Conservation (phyloP, 78 protist species). For the Emiliania huxleyi region DNA sequence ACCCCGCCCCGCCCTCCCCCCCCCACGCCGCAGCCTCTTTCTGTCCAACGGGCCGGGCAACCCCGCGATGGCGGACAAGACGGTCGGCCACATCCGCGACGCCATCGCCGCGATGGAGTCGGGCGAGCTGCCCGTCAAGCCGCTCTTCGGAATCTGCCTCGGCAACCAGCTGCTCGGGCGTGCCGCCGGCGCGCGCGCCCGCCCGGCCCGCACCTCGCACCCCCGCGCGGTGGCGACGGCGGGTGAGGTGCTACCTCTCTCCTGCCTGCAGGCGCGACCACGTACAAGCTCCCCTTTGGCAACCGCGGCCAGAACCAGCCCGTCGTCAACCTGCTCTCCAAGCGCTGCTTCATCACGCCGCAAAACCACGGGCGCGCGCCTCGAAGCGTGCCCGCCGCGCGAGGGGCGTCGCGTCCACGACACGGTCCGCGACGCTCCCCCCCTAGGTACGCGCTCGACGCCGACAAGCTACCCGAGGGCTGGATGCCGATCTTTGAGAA, state of each 20-base stretch:
- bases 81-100: conserved; percentile 71
- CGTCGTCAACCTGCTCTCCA: conserved; percentile 62
- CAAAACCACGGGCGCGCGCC: conserved; percentile 96
- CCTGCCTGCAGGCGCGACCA: background rate
- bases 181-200: conserved; percentile 93
- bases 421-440: too few species aligned
- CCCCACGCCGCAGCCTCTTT: too few species aligned
- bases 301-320: conserved; percentile 97
- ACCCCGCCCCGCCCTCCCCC: too few species aligned
- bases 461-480: conserved; percentile 64
- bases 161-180: conserved; percentile 89
- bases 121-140: conserved; percentile 13
- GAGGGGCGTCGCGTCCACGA: too few species aligned
- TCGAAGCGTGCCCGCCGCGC: too few species aligned
- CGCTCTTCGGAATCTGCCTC: conserved; percentile 90
- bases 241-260: background rate
- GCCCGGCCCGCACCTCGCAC: background rate
- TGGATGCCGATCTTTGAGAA: conserved; percentile 87
- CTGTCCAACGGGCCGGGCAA: conserved; percentile 96
- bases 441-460: conserved; percentile 38
- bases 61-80: conserved; percentile 66
- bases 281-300: conserved; percentile 79
- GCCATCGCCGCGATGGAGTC: conserved; percentile 35
- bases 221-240: background rate
- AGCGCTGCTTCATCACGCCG: conserved; percentile 76